Base-by-base conservation (phyloP, 2,329 filamentous ascomycete genomes). In the Apiospora aurea region DNA sequence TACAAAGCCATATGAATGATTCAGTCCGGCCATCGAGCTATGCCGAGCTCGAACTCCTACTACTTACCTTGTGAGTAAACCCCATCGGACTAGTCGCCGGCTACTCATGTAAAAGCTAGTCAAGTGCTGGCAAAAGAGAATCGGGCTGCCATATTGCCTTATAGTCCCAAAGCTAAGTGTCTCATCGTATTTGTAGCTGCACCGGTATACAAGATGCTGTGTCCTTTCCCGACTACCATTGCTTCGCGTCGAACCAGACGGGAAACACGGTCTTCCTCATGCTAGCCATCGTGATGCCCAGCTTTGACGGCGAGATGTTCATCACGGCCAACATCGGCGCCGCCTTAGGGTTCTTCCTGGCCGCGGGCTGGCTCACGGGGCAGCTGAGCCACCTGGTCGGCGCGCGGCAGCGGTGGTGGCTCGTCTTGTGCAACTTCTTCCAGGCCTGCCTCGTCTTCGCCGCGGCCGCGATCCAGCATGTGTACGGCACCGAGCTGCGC, bases 221-320 rank as follows among this genome's bases (percentile, higher is more conserved):
- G 26, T 86, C 88, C 2, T 91, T 90, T 77, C 87, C 87, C 29
- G 88, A 90, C 77, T 91, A 88, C 79, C 85, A 87, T 79, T 90
- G 88, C 77, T 91, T 91, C 78, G 87, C 88, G 18, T 90, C 88
- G 43, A 91, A 91, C 78, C 89, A 92, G 77, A 92, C 90, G 0
- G 90, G 90, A 72, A 92, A 91, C 80, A 91, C 89, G 2, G 86
- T 91, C 68, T 87, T 92, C 75, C 83, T 91, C 11, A 81, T 85
- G 72, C 77, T 87, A 14, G 88, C 87, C 43, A 82, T 90, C 71
- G 80, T 87, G 47, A 75, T 87, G 43, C 86, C 87, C 11, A 77
- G 85, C 47, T 79, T 87, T 72, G 81, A 86, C 74, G 82, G 84
- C 64, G 81, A 85, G 26, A 81, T 84, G 77, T 89, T 90, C 78